Evolutionary conservation across 306 rosid species (phyloP), one percentile per base, ranked within the genome.

Genomic region (Medicago lupulina): DNA sequence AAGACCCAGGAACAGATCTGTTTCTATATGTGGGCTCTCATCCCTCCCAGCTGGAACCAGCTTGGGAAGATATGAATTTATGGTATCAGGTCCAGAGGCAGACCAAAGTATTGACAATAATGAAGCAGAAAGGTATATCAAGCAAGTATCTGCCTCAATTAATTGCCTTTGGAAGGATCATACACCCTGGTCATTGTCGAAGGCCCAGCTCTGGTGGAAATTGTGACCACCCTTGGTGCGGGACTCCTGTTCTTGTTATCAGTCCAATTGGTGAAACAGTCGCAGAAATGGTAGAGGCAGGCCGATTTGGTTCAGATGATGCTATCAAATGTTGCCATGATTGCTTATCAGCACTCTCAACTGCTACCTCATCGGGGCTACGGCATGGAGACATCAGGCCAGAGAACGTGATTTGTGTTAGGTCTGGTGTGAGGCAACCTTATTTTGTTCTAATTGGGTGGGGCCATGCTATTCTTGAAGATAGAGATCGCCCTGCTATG

Each of bases 21-120:
- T 89, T 92, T 81, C 88, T 95, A 18, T 87, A 92, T 31, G 92
- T 90, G 64, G 99, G 99, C 69, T 88, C 97, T 79, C 97, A 86
- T 83, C 91, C 91, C 66, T 93, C 96, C 70, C 91, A 90, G 82
- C 85, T 92, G 67, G 97, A 95, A 83, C 97, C 96, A 7, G 96
- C 99, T n/a, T 95, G 97, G 99, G 97, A 92, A 81, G 97, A 93
- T 83, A 95, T 95, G 99, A 87, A 83, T 74, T 84, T 89, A 71
- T 95, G 99, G 99, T 95, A 95, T 85, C 99, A 90, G 85, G 99
- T 95, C 79, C 99, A 95, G 85, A 89, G 99, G 85, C 99, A 95
- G 82, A 92, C 96, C 38, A 95, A 89, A 85, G 90, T 95, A 76
- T 70, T 95, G 81, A 92, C 92, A 43, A 76, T 90, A 75, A 92